Conservation (phyloP, 306 rosid genomes). For the Acacia melanoxylon region DNA sequence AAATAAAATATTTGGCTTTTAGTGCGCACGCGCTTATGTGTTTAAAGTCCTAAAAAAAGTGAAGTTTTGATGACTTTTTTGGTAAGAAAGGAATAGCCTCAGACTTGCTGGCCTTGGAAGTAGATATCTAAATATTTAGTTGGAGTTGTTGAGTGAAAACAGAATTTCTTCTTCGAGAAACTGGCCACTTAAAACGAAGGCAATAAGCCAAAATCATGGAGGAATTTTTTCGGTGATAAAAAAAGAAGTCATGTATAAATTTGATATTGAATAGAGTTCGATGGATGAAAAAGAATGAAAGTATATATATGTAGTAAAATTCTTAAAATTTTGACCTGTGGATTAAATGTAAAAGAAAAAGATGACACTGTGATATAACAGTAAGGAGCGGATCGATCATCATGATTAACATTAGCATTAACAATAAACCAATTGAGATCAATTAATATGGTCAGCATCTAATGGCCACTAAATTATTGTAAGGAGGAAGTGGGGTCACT, state of each 20-base stretch:
- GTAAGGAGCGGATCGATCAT: too few species aligned
- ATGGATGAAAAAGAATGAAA: background rate
- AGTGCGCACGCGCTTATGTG: background rate
- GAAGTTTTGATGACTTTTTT: slow-evolving; percentile 24
- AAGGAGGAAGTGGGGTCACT: background rate
- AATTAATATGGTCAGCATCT: background rate
- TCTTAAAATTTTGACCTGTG: background rate
- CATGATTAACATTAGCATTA: background rate
- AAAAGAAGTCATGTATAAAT: background rate
- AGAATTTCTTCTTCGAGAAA: background rate
- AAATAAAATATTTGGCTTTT: background rate
- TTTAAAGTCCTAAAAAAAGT: background rate
- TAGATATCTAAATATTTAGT: background rate
- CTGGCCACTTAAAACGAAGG: background rate
- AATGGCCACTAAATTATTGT: background rate
- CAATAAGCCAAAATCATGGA: background rate
- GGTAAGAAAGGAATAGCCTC: slow-evolving; percentile 25
- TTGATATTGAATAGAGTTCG: too few species aligned
- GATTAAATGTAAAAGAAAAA: background rate
- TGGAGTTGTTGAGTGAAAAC: background rate
- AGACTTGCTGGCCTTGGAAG: background rate
- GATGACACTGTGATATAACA: too few species aligned
- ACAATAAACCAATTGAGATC: background rate
- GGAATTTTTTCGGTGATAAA: background rate
- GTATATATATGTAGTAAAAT: too few species aligned